phyloP scores from a whole-genome alignment of 2,329 filamentous ascomycete genomes.

The Penicillium sp. region DNA sequence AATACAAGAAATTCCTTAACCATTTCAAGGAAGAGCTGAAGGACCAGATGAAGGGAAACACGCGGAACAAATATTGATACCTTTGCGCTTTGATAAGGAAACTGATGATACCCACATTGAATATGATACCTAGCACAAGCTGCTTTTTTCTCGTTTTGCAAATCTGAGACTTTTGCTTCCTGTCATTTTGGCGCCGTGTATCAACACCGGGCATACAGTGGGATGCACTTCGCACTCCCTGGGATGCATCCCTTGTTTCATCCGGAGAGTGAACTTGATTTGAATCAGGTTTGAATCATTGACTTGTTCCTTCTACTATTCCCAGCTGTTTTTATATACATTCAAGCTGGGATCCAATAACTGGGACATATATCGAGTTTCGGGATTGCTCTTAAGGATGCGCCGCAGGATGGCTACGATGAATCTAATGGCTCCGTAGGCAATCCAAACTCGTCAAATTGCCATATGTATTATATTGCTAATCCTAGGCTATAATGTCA shows the following conservation, averaged over 20 bases:
- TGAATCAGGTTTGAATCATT: no score
- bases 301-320: conserved; percentile 12
- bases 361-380: background rate
- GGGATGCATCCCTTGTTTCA: conserved; percentile 25
- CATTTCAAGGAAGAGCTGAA: conserved; percentile 46
- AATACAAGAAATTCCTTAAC: conserved; percentile 34
- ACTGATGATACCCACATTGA: conserved; percentile 9
- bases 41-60: conserved; percentile 41
- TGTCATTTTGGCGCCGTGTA: background rate
- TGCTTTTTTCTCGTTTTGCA: background rate
- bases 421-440: background rate
- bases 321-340: background rate
- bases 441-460: background rate
- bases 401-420: background rate
- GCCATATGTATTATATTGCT: background rate
- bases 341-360: conserved; percentile 5
- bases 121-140: background rate
- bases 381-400: background rate
- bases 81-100: conserved; percentile 10
- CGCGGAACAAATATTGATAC: conserved; percentile 31
- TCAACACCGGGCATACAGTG: conserved; percentile 23
- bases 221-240: conserved; percentile 20
- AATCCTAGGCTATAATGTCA: background rate
- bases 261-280: conserved; percentile 23
- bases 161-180: background rate